phyloP scores from a whole-genome alignment of 345 rosid genomes.

The Isatis tinctoria region DNA sequence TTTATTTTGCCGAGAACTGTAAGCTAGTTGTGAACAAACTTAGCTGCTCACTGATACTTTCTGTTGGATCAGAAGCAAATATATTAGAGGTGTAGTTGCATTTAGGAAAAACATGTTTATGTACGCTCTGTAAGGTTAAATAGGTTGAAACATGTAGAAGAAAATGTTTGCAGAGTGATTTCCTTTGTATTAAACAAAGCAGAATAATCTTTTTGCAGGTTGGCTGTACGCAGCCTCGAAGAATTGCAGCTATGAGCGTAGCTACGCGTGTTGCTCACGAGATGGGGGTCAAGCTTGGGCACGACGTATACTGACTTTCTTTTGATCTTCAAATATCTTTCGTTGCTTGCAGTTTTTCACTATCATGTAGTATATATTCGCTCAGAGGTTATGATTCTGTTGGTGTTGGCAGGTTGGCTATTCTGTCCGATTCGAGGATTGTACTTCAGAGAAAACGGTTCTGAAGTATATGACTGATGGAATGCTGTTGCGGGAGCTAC shows the following conservation, averaged over 20 bases:
- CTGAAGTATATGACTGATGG: slow-evolving; percentile 91
- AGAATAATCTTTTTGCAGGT: slow-evolving; percentile 41
- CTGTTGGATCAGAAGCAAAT: no score
- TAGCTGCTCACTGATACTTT: no score
- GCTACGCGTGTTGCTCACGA: slow-evolving; percentile 91
- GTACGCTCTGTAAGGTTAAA: no score
- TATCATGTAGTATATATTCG: no score
- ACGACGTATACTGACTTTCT: slow-evolving; percentile 47
- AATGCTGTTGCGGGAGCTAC: slow-evolving; percentile 77
- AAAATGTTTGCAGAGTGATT: not conserved
- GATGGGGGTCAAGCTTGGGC: slow-evolving; percentile 97
- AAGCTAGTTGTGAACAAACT: no score
- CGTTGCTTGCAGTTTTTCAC: no score
- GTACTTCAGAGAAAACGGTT: slow-evolving; percentile 79
- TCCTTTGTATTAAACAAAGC: no score
- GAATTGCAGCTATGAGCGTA: slow-evolving; percentile 93
- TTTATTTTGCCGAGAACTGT: no score
- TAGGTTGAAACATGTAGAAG: no score
- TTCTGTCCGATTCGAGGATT: slow-evolving; percentile 87
- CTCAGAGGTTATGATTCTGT: not conserved
- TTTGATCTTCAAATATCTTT: not conserved
- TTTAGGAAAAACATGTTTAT: no score
- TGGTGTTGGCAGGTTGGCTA: slow-evolving; percentile 85
- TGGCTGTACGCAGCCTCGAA: slow-evolving; percentile 85
- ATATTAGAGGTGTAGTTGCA: no score